Evolutionary conservation across 108 stramenopile species (phyloP), one percentile per base, ranked within the genome.

Genomic region (Schizochytrium sp.): DNA sequence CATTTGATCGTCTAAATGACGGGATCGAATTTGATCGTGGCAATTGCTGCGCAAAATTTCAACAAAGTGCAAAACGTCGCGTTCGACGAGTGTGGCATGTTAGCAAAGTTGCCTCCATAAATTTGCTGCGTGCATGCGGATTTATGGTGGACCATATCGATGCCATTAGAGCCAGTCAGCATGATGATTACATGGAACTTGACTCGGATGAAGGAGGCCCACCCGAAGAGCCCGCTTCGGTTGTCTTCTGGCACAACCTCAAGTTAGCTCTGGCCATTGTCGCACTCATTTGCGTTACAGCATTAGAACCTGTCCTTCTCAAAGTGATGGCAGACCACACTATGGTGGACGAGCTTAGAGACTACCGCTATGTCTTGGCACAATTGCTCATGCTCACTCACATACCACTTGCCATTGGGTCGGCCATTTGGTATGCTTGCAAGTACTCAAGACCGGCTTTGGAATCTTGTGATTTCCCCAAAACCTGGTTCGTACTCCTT

Each of bases 291-390:
- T 5, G 10, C 13, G 76, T 83, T n/a, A 83, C 76, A n/a, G 76
- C 76, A 5, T 40, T 83, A n/a, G 76, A 83, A 28, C 76, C 76
- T 5, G 53, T 83, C 55, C 53, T 83, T 38, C 76, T 83, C 76
- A 83, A 83, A 28, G 53, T 83, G 28, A 83, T 83, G 76, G 47
- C 76, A n/a, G 76, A 83, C 53, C 76, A 83, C 47, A 55, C 76
- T 40, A 10, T 83, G 47, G 76, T 83, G 15, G 53, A 83, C 50
- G 76, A 55, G 50, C 76, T 49, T 8, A 46, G 53, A 13, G 76
- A 83, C 76, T 83, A 83, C 76, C 47, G 76, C 47, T 83, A 83
- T 53, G 76, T 83, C n/a, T 53, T 83, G 15, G 47, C 50, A 5
- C 53, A 55, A 28, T 53, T 83, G 28, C 47, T 83, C 12, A 83